Evolutionary conservation across 2,329 filamentous ascomycete species (phyloP), one percentile per base, ranked within the genome.

Genomic region (Elsinoe batatas): DNA sequence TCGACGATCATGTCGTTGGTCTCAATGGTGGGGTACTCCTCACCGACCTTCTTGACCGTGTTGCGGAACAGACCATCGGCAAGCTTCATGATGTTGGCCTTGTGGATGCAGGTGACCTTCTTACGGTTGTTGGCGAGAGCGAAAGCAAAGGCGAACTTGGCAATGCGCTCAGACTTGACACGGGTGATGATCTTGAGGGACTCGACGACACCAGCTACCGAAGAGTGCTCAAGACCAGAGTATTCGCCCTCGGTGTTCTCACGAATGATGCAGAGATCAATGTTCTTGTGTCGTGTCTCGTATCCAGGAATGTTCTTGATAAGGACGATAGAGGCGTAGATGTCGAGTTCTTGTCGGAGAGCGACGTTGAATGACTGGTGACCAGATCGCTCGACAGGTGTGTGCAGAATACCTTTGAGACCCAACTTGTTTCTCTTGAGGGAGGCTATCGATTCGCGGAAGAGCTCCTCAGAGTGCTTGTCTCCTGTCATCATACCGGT

Each of bases 31-130:
- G 93, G 91, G 79, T 93, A 98, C 73, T 95, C 89, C 79, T 94
- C 87, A 63, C 90, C 88, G 64, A 93, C 84, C 68, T 84, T 81
- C 79, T 95, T 89, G 81, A 97, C 94, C 64, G 93, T 97, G 78
- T 85, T 91, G 73, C 93, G 87, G 88, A 98, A 98, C 57, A 98
- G 87, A 75, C 93, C 93, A 67, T 98, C 93, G 72, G 91, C 91
- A 58, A 98, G 82, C 83, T 98, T 98, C 93, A 98, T 98, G 79
- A 98, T 98, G 82, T 98, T 98, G 76, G 93, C 93, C 83, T 98
- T 98, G 86, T 98, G 93, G 71, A 98, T 97, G 79, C 91, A 96
- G 64, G 93, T 97, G 57, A 98, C 89, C 87, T 97, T 97, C 81
- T 94, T 91, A 72, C 93, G 84, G 82, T 94, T 91, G 82, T 98